Evolutionary conservation across 306 rosid species (phyloP).

Genomic region (Quercus parvula): DNA sequence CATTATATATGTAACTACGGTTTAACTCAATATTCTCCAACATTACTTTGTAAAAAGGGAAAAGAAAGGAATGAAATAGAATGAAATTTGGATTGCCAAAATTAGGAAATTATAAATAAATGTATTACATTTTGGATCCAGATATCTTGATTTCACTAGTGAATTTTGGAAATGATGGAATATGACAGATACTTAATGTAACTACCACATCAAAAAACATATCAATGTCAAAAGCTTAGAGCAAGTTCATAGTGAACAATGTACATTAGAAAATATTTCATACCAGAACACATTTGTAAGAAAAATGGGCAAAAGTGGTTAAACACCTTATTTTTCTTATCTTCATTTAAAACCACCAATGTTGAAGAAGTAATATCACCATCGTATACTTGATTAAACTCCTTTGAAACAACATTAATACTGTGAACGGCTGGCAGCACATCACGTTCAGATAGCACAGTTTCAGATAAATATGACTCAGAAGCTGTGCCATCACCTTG

Average conservation of each 20-base stretch:
- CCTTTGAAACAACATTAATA: constrained; percentile 6
- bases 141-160: background rate
- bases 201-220: background rate
- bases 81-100: background rate
- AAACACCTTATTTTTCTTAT: constrained; percentile 35
- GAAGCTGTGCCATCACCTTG: constrained; percentile 23
- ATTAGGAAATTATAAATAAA: background rate
- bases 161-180: background rate
- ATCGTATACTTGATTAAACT: too few species aligned
- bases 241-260: background rate
- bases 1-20: too few species aligned
- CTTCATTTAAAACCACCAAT: too few species aligned
- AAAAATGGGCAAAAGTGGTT: background rate
- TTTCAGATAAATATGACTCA: constrained; percentile 35
- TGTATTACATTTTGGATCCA: background rate
- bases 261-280: background rate
- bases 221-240: background rate
- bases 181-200: background rate
- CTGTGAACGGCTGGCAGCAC: constrained; percentile 19
- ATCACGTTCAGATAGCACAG: constrained; percentile 14
- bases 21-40: background rate
- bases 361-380: too few species aligned
- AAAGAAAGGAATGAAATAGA: background rate
- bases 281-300: background rate
- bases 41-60: background rate